phyloP scores from a whole-genome alignment of 352 stramenopile genomes.

The Phytophthora brassicae region DNA sequence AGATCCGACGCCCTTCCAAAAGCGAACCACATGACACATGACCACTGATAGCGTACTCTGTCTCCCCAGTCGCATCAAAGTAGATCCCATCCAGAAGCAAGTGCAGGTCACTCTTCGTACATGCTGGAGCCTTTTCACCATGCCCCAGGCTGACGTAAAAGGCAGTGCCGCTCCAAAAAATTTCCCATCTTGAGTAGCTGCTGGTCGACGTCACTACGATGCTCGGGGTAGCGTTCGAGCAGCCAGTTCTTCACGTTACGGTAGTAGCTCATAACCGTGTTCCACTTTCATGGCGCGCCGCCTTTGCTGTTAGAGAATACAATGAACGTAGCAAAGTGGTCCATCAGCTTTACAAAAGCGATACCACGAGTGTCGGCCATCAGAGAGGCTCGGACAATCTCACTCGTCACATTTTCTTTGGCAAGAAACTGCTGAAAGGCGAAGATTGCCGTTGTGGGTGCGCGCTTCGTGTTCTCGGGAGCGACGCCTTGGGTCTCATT shows the following conservation, averaged over 20 bases:
- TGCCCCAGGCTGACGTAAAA: constrained; percentile 3
- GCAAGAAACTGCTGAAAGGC: constrained; percentile 18
- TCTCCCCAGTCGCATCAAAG: neutral
- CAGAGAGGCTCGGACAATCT: constrained; percentile 10
- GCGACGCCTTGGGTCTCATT: neutral
- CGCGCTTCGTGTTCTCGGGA: constrained; percentile 1
- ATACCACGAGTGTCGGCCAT: neutral
- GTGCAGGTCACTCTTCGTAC: constrained; percentile 12
- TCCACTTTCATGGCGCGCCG: neutral
- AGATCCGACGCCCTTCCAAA: constrained; percentile 19
- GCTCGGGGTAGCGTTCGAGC: constrained; percentile 9
- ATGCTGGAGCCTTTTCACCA: constrained; percentile 12
- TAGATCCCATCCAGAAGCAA: constrained; percentile 5
- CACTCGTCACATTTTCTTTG: constrained; percentile 9
- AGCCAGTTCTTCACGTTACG: constrained; percentile 21
- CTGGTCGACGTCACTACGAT: constrained; percentile 4
- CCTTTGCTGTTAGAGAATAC: constrained; percentile 1
- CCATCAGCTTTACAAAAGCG: constrained; percentile 19
- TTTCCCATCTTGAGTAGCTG: constrained; percentile 12
- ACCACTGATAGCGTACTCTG: constrained; percentile 11
- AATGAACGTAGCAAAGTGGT: constrained; percentile 8
- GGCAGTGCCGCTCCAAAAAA: constrained; percentile 11
- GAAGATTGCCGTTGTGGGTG: neutral
- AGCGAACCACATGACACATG: neutral
- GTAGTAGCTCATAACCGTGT: constrained; percentile 19